These are phyloP conservation scores for Hordeum marinum DNA, from an alignment of 176 grass and related monocot species.

Conservation along the genomic window DNA sequence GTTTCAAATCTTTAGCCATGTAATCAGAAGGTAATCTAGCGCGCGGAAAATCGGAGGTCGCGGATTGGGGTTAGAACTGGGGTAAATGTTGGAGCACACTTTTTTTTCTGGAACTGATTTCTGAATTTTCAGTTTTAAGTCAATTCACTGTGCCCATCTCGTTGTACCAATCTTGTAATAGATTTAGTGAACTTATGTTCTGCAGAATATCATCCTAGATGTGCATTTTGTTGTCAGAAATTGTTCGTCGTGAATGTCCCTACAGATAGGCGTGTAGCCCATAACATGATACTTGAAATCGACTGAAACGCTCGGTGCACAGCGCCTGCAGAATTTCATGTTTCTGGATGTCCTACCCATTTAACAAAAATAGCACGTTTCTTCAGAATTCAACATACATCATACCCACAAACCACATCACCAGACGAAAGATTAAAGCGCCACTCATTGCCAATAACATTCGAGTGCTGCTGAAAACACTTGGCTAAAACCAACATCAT, in stretches of 20 bases:
- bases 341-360: not conserved
- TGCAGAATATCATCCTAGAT: not conserved
- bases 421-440: too few species aligned
- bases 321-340: not conserved
- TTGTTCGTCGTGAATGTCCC: not conserved
- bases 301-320: not conserved
- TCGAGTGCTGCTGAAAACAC: not conserved
- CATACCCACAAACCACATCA: too few species aligned
- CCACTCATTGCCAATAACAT: too few species aligned
- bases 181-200: not conserved
- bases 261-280: not conserved
- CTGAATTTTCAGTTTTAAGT: not conserved
- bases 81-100: constrained; percentile 8
- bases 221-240: not conserved
- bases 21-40: not conserved
- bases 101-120: not conserved
- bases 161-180: constrained; percentile 17
- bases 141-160: not conserved
- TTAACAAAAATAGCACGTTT: not conserved
- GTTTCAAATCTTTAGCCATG: not conserved
- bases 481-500: too few species aligned
- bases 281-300: too few species aligned
- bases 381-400: not conserved
- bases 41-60: not conserved
- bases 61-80: not conserved